Conservation (phyloP, 306 rosid genomes). For the Vigna mungo region DNA sequence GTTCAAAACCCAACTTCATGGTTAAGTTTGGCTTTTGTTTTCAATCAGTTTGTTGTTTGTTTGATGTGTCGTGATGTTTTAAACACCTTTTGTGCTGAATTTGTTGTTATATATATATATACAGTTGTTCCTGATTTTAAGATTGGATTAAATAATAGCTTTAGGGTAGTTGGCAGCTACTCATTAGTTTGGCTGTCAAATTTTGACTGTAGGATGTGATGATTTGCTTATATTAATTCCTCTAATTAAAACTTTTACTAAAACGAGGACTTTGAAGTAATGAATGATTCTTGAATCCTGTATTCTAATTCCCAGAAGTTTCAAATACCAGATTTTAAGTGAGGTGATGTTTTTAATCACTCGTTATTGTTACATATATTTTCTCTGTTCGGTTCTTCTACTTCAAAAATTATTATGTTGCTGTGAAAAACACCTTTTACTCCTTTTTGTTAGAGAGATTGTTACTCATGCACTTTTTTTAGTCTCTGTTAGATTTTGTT, state of each 20-base stretch:
- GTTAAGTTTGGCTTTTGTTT: not conserved
- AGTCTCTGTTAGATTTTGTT: constrained; percentile 13
- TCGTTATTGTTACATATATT: no score
- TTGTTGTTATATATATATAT: not conserved
- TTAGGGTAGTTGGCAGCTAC: constrained; percentile 18
- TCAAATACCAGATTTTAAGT: constrained; percentile 8
- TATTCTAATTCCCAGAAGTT: not conserved
- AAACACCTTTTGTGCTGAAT: constrained; percentile 6
- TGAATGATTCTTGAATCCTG: constrained; percentile 12
- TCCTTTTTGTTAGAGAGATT: no score
- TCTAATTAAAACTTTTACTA: not conserved
- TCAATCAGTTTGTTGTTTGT: not conserved
- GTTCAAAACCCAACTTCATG: constrained; percentile 29
- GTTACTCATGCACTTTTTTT: not conserved
- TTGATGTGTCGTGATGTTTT: constrained; percentile 10
- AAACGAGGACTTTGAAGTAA: not conserved
- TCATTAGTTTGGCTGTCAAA: constrained; percentile 6
- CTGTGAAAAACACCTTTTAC: no score
- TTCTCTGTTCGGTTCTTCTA: no score
- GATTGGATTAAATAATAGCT: constrained; percentile 20
- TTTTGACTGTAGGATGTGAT: constrained; percentile 36
- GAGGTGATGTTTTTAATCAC: not conserved
- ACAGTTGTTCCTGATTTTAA: not conserved
- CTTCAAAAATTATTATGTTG: no score
- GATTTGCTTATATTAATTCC: constrained; percentile 6